Conservation (phyloP, 495 filamentous ascomycete species). For the Oidiodendron maius region DNA sequence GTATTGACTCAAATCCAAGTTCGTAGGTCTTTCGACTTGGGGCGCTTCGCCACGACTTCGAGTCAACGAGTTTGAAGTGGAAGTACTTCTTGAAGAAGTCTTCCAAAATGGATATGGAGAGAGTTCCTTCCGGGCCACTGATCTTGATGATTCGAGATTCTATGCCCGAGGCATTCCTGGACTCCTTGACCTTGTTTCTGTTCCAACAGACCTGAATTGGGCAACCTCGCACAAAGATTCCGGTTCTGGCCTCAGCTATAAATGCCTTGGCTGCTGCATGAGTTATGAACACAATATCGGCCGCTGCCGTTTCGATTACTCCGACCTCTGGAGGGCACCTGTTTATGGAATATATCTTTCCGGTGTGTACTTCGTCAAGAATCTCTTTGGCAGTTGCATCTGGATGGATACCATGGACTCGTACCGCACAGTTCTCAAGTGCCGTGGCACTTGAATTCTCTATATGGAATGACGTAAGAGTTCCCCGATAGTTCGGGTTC, state of each 20-base stretch:
- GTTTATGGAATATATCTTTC: neutral
- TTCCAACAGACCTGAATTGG: neutral
- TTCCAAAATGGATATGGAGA: neutral
- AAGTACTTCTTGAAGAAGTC: neutral
- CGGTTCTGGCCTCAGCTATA: neutral
- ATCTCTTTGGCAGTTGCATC: neutral
- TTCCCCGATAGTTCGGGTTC: neutral
- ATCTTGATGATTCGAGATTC: neutral
- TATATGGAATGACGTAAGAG: neutral
- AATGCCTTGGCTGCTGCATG: conserved; percentile 1
- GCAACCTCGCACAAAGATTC: neutral
- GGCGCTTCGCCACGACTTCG: neutral
- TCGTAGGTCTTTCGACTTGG: neutral
- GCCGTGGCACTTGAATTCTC: neutral
- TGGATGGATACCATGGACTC: conserved; percentile 1
- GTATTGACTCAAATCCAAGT: neutral
- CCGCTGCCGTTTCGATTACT: neutral
- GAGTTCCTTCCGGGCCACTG: neutral
- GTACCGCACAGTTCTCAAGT: conserved; percentile 6
- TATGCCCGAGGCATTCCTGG: neutral
- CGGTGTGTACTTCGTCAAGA: conserved; percentile 1
- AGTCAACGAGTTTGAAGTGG: neutral
- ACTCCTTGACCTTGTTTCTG: neutral
- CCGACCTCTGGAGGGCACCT: neutral
- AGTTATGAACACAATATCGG: neutral